Evolutionary conservation across 768 basidiomycete species (phyloP), one percentile per base, ranked within the genome.

Genomic region (Tricholoma sp.): DNA sequence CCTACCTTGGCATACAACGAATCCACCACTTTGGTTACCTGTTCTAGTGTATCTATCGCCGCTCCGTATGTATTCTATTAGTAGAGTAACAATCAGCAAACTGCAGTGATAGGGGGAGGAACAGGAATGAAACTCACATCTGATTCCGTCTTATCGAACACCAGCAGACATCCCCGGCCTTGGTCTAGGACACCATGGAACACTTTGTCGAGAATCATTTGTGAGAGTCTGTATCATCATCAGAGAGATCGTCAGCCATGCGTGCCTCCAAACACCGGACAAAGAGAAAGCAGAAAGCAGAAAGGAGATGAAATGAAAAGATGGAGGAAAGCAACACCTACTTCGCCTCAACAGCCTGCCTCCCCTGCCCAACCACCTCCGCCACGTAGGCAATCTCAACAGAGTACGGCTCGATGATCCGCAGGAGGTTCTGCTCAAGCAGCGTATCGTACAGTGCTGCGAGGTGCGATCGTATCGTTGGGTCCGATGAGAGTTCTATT

Each of bases 181-280:
- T 98, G 96, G 68, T 98, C 96, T n/a, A 99, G 79, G 1, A 99
- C 94, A 5, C 96, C 96, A 59, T 92, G 83, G 60, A 98, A 82
- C 2, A 95, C 84, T 63, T 95, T 95, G 73, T 98, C 96, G 37
- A 98, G 76, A 59, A 98, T 99, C 96, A 99, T 98, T 68, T 99
- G 96, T 31, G 91, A 94, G 24, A 98, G 74, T 68, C 95, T 96
- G 62, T 47, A 28, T 9, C 8, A 28, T 12, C n/a, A n/a, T n/a
- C n/a, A n/a, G n/a, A n/a, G n/a, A 28, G 8, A 2, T n/a, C 29
- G 29, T 48, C 28, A 48, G 29, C 1, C 41, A 32, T 7, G 32
- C 13, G 20, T 52, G 18, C 12, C 18, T n/a, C n/a, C n/a, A n/a
- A n/a, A n/a, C n/a, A n/a, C n/a, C n/a, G n/a, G n/a, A n/a, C n/a